A percentile compares a stretch with the other conserved stretches of the same genome.
These are phyloP conservation scores for Naganishia albida DNA, from an alignment of 1,284 basidiomycete genomes.

Conservation along the genomic window DNA sequence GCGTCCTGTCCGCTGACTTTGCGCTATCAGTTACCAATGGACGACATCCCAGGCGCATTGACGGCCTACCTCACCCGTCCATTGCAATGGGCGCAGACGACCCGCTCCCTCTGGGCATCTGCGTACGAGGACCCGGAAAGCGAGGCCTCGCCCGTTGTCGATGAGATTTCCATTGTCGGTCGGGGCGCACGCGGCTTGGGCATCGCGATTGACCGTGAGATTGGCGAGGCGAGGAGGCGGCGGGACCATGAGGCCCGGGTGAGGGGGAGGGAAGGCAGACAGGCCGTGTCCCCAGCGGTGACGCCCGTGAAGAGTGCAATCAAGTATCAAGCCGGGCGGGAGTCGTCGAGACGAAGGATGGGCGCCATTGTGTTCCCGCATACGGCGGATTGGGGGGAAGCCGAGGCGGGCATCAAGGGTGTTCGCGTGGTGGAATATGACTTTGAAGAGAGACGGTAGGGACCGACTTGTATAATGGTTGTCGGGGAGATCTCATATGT, in stretches of 20 bases:
- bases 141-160: conserved; percentile 31
- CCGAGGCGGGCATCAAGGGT: not conserved
- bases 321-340: not conserved
- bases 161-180: conserved; percentile 48
- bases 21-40: conserved; percentile 34
- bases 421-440: conserved; percentile 29
- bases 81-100: conserved; percentile 52
- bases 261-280: not conserved
- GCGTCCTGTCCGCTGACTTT: not conserved
- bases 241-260: conserved; percentile 11
- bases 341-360: conserved; percentile 7
- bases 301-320: not conserved
- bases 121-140: conserved; percentile 18
- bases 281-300: not conserved
- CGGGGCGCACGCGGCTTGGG: conserved; percentile 52
- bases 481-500: not conserved
- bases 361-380: conserved; percentile 7
- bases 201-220: conserved; percentile 50
- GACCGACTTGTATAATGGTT: conserved; percentile 39
- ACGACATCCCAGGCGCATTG: conserved; percentile 43
- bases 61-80: conserved; percentile 47
- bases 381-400: conserved; percentile 8
- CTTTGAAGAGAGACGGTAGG: conserved; percentile 38
- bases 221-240: conserved; percentile 34
- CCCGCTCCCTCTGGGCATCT: conserved; percentile 43